Percentiles rank a stretch among this genome's conserved stretches.
Evolutionary conservation across 805 yeast species (phyloP).

Genomic region (Lipomyces starkeyi): DNA sequence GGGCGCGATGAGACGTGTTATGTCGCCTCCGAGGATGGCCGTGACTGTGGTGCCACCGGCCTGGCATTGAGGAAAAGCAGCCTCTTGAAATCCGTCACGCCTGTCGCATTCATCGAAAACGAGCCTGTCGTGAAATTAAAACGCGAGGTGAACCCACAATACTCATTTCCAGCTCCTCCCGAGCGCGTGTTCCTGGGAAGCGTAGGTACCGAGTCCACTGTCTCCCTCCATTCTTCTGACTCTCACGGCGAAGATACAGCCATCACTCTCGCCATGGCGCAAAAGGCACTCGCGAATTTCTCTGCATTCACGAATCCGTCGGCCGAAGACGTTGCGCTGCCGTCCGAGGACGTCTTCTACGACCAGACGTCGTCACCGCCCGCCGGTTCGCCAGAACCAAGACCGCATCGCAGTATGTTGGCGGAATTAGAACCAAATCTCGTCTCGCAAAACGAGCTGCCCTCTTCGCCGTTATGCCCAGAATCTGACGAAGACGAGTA

Average conservation of each 20-base stretch:
- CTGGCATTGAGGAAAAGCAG: not conserved
- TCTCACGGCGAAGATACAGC: not conserved
- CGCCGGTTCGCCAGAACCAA: not conserved
- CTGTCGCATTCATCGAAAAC: not conserved
- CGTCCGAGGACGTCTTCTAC: not conserved
- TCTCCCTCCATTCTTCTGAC: not conserved
- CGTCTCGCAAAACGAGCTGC: not conserved
- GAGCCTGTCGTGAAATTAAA: not conserved
- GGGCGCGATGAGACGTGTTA: not conserved
- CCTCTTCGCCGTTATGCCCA: not conserved
- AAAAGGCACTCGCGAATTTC: not conserved
- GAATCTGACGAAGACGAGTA: not conserved
- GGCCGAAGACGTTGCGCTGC: not conserved
- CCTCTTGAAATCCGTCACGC: not conserved
- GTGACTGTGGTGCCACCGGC: not conserved
- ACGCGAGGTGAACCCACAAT: not conserved
- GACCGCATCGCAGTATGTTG: not conserved
- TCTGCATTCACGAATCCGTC: not conserved
- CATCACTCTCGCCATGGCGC: not conserved
- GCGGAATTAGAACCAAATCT: not conserved
- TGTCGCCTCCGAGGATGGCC: not conserved
- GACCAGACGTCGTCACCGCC: not conserved
- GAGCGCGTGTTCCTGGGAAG: constrained; percentile 6
- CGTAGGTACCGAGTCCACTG: not conserved
- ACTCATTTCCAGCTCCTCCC: constrained; percentile 19